These are phyloP conservation scores for Cinnamomum micranthum DNA, from an alignment of 164 flowering plant species.

Conservation along the genomic window DNA sequence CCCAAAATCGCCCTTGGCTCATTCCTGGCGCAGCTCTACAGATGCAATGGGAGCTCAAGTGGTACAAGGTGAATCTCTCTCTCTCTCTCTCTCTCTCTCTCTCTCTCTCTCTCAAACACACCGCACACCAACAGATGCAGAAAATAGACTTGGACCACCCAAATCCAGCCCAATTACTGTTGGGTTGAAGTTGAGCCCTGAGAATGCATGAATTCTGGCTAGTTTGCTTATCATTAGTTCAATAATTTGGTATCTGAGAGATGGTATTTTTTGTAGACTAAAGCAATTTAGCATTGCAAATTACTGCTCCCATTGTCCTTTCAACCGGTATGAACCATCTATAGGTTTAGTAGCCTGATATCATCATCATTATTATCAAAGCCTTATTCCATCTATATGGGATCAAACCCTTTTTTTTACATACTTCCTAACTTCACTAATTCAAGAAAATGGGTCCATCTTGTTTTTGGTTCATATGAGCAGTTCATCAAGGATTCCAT, in stretches of 20 bases:
- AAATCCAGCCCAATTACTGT: background rate
- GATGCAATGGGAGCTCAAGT: slow-evolving; percentile 49
- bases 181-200: background rate
- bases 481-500: slow-evolving; percentile 20
- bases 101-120: too few species aligned
- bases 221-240: background rate
- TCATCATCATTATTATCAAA: too few species aligned
- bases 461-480: background rate
- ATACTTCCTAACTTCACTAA: background rate
- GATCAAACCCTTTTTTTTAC: background rate
- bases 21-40: slow-evolving; percentile 42
- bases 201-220: background rate
- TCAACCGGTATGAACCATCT: too few species aligned
- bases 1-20: slow-evolving; percentile 30
- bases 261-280: background rate
- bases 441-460: background rate
- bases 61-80: slow-evolving; percentile 35
- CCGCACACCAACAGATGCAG: too few species aligned
- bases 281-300: background rate
- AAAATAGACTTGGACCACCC: too few species aligned
- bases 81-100: too few species aligned
- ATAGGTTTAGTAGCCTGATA: too few species aligned
- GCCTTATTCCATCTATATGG: too few species aligned
- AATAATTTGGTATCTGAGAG: background rate
- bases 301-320: background rate